Base-by-base conservation (phyloP, 2,329 filamentous ascomycete species). In the Botryotinia convoluta region DNA sequence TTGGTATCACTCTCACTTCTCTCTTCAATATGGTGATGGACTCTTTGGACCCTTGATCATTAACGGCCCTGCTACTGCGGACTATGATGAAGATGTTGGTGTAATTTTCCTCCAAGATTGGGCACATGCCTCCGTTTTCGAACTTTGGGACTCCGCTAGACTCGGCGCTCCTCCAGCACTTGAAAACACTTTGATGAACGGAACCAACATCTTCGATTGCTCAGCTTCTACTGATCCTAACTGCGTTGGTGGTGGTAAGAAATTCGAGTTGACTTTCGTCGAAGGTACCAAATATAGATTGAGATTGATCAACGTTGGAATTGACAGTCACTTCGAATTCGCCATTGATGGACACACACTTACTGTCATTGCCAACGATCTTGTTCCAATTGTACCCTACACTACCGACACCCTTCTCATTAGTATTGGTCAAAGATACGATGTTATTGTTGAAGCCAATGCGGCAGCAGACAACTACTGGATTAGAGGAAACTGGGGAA, bases 1-100 rank as follows among this genome's bases (percentile, higher is more conserved):
- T n/a, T 80, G 79, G 79, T 81, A 80, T 57, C 79, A 80, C 64
- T 78, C 77, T 42, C 79, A 81, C 65, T 78, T 78, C 71, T 76
- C 69, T 57, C 69, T 76, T 35, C 77, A 78, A 62, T 78, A 78
- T 37, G 84, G 72, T 9, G 79, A 79, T 71, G 90, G 90, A 1
- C 57, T 91, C 0, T 83, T 87, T 54, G 90, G 90, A 0, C 85
- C 84, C 3, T 86, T 92, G 35, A 81, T 91, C 45, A 89, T 91
- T 77, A 85, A 90, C 69, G 89, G 89, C 0, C 90, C 89, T 0
- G 76, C 78, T 83, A 88, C 6, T 84, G 86, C 14, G 81, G 84
- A 90, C 79, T 91, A 91, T 76, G 90, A 93, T 73, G 76, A 78
- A 29, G 81, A 82, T 72, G 72, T 80, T 29, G 80, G 81, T 44